A percentile compares a stretch with the other conserved stretches of the same genome.
phyloP scores from a whole-genome alignment of 2,329 filamentous ascomycete species.

The Botrytis byssoidea region DNA sequence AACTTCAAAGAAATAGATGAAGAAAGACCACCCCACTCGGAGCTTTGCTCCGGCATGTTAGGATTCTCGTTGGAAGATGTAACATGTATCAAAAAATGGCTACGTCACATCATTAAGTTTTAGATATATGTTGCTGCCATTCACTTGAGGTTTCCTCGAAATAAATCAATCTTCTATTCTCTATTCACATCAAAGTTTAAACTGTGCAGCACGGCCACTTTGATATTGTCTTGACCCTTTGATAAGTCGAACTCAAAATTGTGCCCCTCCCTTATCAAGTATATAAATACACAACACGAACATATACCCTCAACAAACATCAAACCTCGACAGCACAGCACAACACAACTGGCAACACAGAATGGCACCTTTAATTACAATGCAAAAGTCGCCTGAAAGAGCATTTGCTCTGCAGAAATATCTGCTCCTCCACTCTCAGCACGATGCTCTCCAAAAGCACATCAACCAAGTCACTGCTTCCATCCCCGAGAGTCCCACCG shows the following conservation, averaged over 20 bases:
- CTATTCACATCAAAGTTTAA: neutral
- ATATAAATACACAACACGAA: neutral
- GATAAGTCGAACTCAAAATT: neutral
- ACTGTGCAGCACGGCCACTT: neutral
- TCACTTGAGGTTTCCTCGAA: neutral
- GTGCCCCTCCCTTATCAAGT: neutral
- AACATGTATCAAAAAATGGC: neutral
- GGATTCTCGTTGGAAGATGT: neutral
- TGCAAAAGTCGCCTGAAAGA: slow-evolving; percentile 33
- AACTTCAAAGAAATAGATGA: neutral
- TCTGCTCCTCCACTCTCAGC: slow-evolving; percentile 40
- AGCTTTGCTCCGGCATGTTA: neutral
- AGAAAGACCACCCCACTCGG: neutral
- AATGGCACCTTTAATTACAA: slow-evolving; percentile 23
- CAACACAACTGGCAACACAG: neutral
- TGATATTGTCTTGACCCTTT: neutral
- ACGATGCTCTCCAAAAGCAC: slow-evolving; percentile 39
- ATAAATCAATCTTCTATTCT: neutral
- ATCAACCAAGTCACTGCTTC: slow-evolving; percentile 32
- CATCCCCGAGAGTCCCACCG: slow-evolving; percentile 14
- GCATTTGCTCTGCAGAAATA: slow-evolving; percentile 41
- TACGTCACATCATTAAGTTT: slow-evolving; percentile 8
- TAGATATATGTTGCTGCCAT: slow-evolving; percentile 4
- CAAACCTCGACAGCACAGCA: neutral
- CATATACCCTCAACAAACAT: neutral